Evolutionary conservation across 2,329 filamentous ascomycete genomes (phyloP), one percentile per base, ranked within the genome.

Genomic region (Exophiala bonariae): DNA sequence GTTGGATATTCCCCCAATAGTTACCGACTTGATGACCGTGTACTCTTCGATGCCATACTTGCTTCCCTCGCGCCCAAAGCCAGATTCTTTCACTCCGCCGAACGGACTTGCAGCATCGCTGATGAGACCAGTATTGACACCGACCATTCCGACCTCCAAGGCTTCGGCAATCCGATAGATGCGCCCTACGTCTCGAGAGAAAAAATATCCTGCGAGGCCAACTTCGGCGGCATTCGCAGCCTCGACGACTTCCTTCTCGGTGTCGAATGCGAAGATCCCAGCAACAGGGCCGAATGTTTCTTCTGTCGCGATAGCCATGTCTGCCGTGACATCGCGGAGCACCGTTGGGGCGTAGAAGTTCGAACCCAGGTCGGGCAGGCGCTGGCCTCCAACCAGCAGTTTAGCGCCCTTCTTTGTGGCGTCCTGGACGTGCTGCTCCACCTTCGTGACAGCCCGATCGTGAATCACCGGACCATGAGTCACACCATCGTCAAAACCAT

Each of bases 261-360:
- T 89, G 37, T 88, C 80, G 64, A 97, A 99, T 39, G 83, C 79
- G 75, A 96, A 96, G 11, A 97, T 70, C 1, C 87, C 92, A 0
- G 91, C 92, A 0, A 97, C 87, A 2, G 93, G 93, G 0, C 93
- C 93, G 65, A 99, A 99, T 0, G 92, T 99, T 75, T 99, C 93
- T 69, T 97, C 92, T 1, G 75, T 75, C 3, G 88, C 85, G 58
- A 97, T 79, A 50, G 81, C 78, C 93, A 97, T 97, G 33, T 91
- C 83, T 48, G 78, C 75, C 9, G 78, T 95, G 85, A 96, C 92
- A 54, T 87, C 87, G 8, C 87, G 85, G 51, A 99, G 82, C 33
- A 97, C 87, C 0, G 93, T 97, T 2, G 89, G 89, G 62, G 90
- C 81, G 72, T 86, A 96, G 74, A 95, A 99, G 73, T 95, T 95